Conservation (phyloP, 2,329 filamentous ascomycete species). For the Lecanicillium sp. region DNA sequence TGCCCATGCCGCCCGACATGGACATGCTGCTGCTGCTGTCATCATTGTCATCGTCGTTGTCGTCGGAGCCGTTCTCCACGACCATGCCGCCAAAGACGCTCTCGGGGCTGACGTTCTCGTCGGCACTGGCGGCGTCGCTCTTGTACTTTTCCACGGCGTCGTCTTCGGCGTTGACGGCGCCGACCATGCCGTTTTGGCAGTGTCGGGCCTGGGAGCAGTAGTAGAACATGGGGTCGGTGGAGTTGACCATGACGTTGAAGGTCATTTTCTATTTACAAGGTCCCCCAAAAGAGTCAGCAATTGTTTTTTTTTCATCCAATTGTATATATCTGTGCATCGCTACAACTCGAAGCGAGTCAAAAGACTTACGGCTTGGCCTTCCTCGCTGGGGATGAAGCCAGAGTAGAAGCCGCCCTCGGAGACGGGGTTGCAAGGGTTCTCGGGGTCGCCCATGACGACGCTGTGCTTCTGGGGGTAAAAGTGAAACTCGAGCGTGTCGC, state of each 20-base stretch:
- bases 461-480: constrained; percentile 43
- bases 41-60: neutral
- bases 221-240: constrained; percentile 21
- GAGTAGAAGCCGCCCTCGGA: constrained; percentile 3
- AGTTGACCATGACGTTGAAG: constrained; percentile 20
- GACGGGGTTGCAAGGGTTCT: constrained; percentile 37
- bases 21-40: neutral
- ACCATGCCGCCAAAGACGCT: neutral
- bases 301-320: too few relatives aligned
- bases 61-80: neutral
- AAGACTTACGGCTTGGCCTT: constrained; percentile 2
- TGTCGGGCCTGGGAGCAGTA: constrained; percentile 20
- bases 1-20: neutral
- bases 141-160: neutral
- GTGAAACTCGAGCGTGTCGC: constrained; percentile 46
- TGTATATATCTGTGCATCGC: too few relatives aligned
- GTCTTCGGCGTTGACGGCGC: constrained; percentile 6
- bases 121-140: constrained; percentile 1
- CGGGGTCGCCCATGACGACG: constrained; percentile 40
- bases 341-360: too few relatives aligned
- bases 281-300: too few relatives aligned
- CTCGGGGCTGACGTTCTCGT: constrained; percentile 1
- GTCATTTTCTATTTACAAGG: neutral
- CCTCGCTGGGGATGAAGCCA: neutral
- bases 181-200: constrained; percentile 18